Percentiles rank a stretch among this genome's conserved stretches.
These are phyloP conservation scores for Dalechampia spathulata DNA, from an alignment of 441 rosid genomes.

Conservation along the genomic window DNA sequence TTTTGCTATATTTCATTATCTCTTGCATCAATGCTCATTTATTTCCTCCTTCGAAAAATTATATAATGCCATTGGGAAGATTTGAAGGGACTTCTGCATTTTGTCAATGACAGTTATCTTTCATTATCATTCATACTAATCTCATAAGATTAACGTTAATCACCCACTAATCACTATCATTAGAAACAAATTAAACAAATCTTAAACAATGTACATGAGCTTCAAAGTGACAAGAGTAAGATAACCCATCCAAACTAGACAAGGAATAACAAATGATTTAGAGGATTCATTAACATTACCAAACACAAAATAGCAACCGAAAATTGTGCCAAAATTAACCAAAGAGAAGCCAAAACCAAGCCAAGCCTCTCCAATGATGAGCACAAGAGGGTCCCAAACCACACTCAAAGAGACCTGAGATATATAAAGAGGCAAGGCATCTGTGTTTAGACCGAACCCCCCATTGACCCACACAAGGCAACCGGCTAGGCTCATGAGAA, in stretches of 20 bases:
- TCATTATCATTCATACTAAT: too few relatives aligned
- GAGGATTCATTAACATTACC: conserved; percentile 19
- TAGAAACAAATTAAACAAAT: neutral
- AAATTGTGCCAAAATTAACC: conserved; percentile 24
- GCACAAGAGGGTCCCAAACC: conserved; percentile 40
- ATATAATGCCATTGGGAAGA: too few relatives aligned
- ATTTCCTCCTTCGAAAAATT: too few relatives aligned
- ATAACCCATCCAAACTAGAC: conserved; percentile 30
- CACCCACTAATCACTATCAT: neutral
- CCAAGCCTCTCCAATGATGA: conserved; percentile 21
- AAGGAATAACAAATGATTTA: conserved; percentile 25
- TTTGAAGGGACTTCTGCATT: too few relatives aligned
- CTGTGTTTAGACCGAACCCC: conserved; percentile 16
- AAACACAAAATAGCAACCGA: conserved; percentile 19
- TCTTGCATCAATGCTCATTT: too few relatives aligned
- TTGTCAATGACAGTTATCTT: too few relatives aligned
- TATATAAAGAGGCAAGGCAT: conserved; percentile 30
- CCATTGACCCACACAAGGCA: conserved; percentile 34
- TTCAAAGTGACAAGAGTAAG: conserved; percentile 20
- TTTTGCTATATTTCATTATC: too few relatives aligned
- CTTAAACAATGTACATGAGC: conserved; percentile 11
- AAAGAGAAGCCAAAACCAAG: conserved; percentile 23
- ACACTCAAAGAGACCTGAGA: conserved; percentile 23
- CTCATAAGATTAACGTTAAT: too few relatives aligned
- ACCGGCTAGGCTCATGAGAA: conserved; percentile 31